phyloP scores from a whole-genome alignment of 2,329 filamentous ascomycete species.

The Fusarium abutilonis region DNA sequence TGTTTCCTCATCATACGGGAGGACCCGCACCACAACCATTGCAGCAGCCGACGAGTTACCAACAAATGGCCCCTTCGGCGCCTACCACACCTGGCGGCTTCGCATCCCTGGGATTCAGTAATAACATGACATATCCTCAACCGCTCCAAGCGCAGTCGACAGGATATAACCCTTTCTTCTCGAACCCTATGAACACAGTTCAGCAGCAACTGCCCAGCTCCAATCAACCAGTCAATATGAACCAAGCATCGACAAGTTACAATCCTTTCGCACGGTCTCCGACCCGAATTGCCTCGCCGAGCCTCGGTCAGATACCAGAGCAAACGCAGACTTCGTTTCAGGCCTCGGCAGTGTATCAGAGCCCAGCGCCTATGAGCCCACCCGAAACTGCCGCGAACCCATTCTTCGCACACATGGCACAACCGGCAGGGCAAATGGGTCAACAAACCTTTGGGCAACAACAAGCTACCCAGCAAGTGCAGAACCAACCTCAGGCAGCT shows the following conservation, averaged over 20 bases:
- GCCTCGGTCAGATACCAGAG: constrained; percentile 63
- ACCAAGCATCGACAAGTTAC: constrained; percentile 49
- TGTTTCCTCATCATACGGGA: constrained; percentile 82
- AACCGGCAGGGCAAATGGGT: constrained; percentile 41
- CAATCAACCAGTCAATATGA: constrained; percentile 54
- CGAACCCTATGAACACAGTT: constrained; percentile 49
- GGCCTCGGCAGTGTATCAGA: constrained; percentile 49
- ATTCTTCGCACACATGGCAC: constrained; percentile 49
- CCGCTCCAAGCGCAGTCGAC: constrained; percentile 53
- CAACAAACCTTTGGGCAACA: constrained; percentile 47
- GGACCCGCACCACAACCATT: constrained; percentile 59
- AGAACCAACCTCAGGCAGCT: constrained; percentile 25
- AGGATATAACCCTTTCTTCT: constrained; percentile 64
- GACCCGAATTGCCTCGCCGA: constrained; percentile 60
- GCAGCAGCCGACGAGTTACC: constrained; percentile 54
- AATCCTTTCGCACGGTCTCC: constrained; percentile 63
- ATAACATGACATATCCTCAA: constrained; percentile 56
- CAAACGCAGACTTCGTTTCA: constrained; percentile 59
- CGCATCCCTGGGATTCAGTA: constrained; percentile 53
- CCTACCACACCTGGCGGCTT: constrained; percentile 55
- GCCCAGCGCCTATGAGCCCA: constrained; percentile 39
- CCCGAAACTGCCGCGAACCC: constrained; percentile 50
- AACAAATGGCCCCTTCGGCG: constrained; percentile 57
- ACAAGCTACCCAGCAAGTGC: constrained; percentile 29
- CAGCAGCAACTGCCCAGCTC: constrained; percentile 44